These are phyloP conservation scores for Colletotrichum costaricense DNA, from an alignment of 2,329 filamentous ascomycete species.

Conservation along the genomic window DNA sequence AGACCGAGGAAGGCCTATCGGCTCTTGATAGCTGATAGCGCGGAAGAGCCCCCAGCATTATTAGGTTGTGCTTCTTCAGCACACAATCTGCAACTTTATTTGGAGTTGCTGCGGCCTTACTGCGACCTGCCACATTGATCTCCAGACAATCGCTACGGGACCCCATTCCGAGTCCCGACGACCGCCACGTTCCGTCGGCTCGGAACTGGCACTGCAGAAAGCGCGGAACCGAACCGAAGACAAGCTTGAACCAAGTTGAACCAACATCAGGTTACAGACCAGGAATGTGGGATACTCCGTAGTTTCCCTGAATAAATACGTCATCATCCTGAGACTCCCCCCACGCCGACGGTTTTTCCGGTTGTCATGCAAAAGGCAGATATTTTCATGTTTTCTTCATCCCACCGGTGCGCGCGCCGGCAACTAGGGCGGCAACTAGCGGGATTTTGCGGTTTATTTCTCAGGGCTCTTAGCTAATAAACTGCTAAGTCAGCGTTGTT, in stretches of 20 bases:
- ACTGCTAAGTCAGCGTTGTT: neutral
- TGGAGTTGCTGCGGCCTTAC: neutral
- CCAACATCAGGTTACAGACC: neutral
- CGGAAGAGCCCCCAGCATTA: neutral
- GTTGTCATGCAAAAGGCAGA: neutral
- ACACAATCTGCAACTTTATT: neutral
- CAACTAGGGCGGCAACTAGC: neutral
- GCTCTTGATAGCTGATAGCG: neutral
- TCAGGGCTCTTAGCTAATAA: neutral
- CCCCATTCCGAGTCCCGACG: neutral
- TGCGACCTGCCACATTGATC: neutral
- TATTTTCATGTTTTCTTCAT: neutral
- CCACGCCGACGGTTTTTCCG: neutral
- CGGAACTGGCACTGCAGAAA: neutral
- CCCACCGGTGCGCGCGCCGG: neutral
- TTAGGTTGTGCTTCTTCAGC: neutral
- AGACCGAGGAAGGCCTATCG: neutral
- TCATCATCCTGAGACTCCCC: neutral
- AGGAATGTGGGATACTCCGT: neutral
- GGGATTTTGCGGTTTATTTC: neutral
- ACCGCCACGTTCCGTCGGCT: neutral
- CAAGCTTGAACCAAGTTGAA: neutral
- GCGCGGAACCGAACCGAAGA: neutral
- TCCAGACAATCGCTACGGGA: neutral
- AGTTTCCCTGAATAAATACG: neutral